Evolutionary conservation across 768 basidiomycete genomes (phyloP).

Genomic region (Kwoniella shandongensis): DNA sequence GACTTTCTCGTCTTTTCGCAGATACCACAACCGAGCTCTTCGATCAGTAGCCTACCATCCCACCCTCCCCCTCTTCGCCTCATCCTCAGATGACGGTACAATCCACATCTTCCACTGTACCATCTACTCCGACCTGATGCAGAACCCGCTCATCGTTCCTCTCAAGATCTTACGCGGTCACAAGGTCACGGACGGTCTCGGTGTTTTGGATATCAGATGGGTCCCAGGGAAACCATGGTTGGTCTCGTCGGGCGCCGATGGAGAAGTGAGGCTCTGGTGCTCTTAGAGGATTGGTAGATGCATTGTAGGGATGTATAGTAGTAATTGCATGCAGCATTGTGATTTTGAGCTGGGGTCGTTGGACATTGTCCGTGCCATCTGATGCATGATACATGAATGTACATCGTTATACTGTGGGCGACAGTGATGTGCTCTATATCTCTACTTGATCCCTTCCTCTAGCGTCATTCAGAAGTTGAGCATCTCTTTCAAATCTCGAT

Average conservation of each 20-base stretch:
- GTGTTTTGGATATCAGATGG: conserved; percentile 89
- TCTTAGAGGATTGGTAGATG: conserved; percentile 42
- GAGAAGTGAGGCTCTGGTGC: conserved; percentile 77
- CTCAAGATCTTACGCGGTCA: conserved; percentile 96
- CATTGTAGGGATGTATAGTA: not conserved
- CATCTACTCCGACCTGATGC: conserved; percentile 92
- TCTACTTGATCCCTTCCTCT: too few relatives aligned
- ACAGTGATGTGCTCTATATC: too few relatives aligned
- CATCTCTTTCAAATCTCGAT: too few relatives aligned
- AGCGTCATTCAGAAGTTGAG: too few relatives aligned
- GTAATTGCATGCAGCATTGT: conserved; percentile 9
- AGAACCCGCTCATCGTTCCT: conserved; percentile 95
- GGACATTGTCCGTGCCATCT: too few relatives aligned
- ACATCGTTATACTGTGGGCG: too few relatives aligned
- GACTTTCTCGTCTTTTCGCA: conserved; percentile 48
- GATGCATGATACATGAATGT: too few relatives aligned
- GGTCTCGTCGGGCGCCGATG: conserved; percentile 88
- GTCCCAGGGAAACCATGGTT: conserved; percentile 88
- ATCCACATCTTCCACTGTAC: conserved; percentile 96
- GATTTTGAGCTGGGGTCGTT: not conserved
- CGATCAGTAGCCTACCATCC: conserved; percentile 92
- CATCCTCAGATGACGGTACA: conserved; percentile 93
- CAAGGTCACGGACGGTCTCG: conserved; percentile 75
- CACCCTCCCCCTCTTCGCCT: conserved; percentile 91
- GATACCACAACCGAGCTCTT: conserved; percentile 91